A percentile compares a stretch with the other conserved stretches of the same genome.
Conservation (phyloP, 768 basidiomycete species). For the Leucogyrophana mollusca region DNA sequence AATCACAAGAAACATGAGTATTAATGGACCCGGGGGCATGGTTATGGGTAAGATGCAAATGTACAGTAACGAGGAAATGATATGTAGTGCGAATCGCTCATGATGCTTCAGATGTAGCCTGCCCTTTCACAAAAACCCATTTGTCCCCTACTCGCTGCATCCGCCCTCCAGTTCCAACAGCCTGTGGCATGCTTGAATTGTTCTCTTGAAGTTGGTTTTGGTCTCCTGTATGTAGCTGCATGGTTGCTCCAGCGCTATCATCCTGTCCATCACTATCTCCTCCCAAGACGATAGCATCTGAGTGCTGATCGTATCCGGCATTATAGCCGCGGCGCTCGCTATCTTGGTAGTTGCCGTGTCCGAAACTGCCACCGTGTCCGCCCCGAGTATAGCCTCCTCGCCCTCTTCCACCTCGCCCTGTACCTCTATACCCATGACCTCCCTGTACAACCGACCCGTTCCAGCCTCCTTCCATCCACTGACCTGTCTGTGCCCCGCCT, state of each 20-base stretch:
- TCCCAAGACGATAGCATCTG: slow-evolving; percentile 62
- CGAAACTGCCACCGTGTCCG: slow-evolving; percentile 25
- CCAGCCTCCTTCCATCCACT: slow-evolving; percentile 20
- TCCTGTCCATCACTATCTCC: slow-evolving; percentile 26
- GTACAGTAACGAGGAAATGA: slow-evolving; percentile 13
- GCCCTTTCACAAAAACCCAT: slow-evolving; percentile 65
- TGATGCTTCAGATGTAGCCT: slow-evolving; percentile 21
- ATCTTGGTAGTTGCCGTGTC: slow-evolving; percentile 50
- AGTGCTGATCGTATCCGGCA: slow-evolving; percentile 29
- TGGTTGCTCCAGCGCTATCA: slow-evolving; percentile 1
- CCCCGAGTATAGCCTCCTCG: slow-evolving; percentile 36
- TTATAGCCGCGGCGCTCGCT: slow-evolving; percentile 35
- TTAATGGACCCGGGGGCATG: too few species aligned
- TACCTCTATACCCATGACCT: slow-evolving; percentile 35
- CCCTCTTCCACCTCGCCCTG: slow-evolving; percentile 36
- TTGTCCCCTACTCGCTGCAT: slow-evolving; percentile 74
- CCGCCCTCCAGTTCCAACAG: slow-evolving; percentile 39
- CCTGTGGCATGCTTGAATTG: slow-evolving; percentile 2
- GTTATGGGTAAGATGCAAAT: too few species aligned
- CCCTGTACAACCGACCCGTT: slow-evolving; percentile 7
- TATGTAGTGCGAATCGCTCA: slow-evolving; percentile 17
- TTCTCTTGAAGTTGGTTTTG: background rate
- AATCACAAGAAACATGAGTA: too few species aligned
- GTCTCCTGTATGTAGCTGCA: slow-evolving; percentile 3
- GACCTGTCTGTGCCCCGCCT: slow-evolving; percentile 18